Evolutionary conservation across 805 yeast species (phyloP), one percentile per base, ranked within the genome.

Genomic region (Pichia paraexigua): DNA sequence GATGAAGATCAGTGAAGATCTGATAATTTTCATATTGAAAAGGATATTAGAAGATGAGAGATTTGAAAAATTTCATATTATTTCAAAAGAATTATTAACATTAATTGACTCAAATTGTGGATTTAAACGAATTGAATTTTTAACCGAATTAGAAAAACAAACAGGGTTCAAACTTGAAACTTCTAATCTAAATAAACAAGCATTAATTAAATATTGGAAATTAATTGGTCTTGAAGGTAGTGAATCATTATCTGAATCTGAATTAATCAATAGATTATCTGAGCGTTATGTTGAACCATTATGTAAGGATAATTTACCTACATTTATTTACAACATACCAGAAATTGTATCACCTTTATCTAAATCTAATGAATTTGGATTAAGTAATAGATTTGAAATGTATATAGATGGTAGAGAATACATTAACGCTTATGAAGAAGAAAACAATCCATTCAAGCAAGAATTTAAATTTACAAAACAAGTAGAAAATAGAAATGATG

Each of bases 351-450:
- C 98, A 0, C 97, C 99, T 11, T 70, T 94, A 42, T 89, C 97
- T 1, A 92, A 94, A 67, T 80, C 92, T 0, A 62, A 71, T 0
- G 45, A 25, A 22, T 66, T 64, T 10, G 43, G 40, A 2, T 4
- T 42, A 5, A 44, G 50, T 12, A 41, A 45, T 13, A 61, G 99
- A 46, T 94, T 92, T 63, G 99, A 94, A 68, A 66, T 94, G 45
- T 90, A 87, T 61, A 82, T 94, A 51, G 69, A 76, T 43, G 91
- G 94, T 0, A 76, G 77, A 56, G 99, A 94, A 66, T 83, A 82
- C 55, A 86, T 85, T 25, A 94, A 94, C 64, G 96, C 98, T 0
- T 94, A 94, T 64, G 99, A 94, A 59, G 99, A 94, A 67, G 98
- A 94, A 63, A 94, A 94, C 66, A 80, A 84, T 41, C 99, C 99